Evolutionary conservation across 176 grass and related monocot species (phyloP), one percentile per base, ranked within the genome.

Genomic region (Oryza longistaminata): DNA sequence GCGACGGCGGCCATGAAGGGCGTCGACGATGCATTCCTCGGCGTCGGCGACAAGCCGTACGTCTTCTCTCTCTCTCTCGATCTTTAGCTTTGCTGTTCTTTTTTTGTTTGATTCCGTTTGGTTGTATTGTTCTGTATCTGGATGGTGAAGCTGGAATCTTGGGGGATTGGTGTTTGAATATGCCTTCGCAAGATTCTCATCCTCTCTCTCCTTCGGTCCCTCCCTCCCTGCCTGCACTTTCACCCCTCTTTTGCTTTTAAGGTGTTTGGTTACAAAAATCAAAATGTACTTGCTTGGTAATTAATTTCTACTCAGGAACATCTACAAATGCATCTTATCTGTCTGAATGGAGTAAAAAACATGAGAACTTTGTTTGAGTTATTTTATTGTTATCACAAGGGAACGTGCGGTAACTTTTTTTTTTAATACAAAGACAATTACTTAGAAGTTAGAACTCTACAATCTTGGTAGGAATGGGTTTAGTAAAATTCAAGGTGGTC

Each of bases 21-120:
- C 81, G 79, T 95, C 76, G 90, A 95, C 79, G 93, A 85, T 29
- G 93, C 86, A 46, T 95, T 95, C 84, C 90, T 89, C 70, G 88
- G 82, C 83, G 86, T 87, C 48, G 90, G 93, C 25, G 93, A 90
- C 87, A 90, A 89, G 82, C 84, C 87, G 87, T 95, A 77, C 17
- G 71, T 64, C 11, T 5, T 39, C 26, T 24, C 22, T 10, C 33
- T 39, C 26, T 24, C 22, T 10, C 33, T 75, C 65, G 11, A 27
- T 44, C 17, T 61, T 37, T 8, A 6, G 67, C 61, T 68, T 77
- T 33, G 24, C 50, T 85, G 39, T 65, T 12, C 29, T 31, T 62
- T 12, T 66, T 5, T 14, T 86, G 53, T 64, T 85, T 53, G 42
- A 55, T 40, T 50, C 31, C 16, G 42, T 53, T 52, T 40, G 15